Base-by-base conservation (phyloP, 164 flowering plant genomes). In the Vitis rupestris region DNA sequence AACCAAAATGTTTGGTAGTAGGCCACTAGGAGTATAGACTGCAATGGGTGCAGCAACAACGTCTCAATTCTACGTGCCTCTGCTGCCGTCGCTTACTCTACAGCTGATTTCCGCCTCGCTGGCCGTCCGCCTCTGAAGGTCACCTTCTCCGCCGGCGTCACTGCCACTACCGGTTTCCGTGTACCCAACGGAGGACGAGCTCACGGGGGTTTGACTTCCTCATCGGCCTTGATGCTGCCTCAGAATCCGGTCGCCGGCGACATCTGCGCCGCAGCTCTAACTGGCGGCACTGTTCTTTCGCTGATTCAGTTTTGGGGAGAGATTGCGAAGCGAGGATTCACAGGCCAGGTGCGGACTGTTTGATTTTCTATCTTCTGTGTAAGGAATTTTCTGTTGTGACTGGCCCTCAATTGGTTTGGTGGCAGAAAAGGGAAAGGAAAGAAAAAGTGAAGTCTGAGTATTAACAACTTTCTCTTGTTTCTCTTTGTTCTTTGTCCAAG, bases 291-390 rank as follows among this genome's bases (percentile, higher is more conserved):
- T 27, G 90, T 88, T 30, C 68, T 90, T 23, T 77, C 82, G 11
- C n/a, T 80, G 31, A 87, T 92, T 50, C 81, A 76, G 11, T 17
- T 87, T 2, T 89, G 89, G 88, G 85, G 75, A 50, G 87, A 86
- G 49, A 85, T 86, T 30, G 94, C 92, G 4, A 88, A 82, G 60
- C 84, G 81, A 29, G 79, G 82, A 15, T n/a, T 92, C 68, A 71
- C 88, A 65, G 92, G 90, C 54, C 87, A 83, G 90, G 93, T 87
- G 17, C 23, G 55, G 5, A 30, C 11, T 57, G 57, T 55, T 30
- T 13, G 16, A 23, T 19, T 44, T 23, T 23, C 6, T 49, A 37
- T 56, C 3, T 11, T 14, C 10, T 37, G 44, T 23, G 27, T 1
- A 23, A 23, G 27, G 44, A 37, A 37, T 37, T 37, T 37, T 37